Evolutionary conservation across 108 stramenopile genomes (phyloP).

Genomic region (Epithemia pelagica): DNA sequence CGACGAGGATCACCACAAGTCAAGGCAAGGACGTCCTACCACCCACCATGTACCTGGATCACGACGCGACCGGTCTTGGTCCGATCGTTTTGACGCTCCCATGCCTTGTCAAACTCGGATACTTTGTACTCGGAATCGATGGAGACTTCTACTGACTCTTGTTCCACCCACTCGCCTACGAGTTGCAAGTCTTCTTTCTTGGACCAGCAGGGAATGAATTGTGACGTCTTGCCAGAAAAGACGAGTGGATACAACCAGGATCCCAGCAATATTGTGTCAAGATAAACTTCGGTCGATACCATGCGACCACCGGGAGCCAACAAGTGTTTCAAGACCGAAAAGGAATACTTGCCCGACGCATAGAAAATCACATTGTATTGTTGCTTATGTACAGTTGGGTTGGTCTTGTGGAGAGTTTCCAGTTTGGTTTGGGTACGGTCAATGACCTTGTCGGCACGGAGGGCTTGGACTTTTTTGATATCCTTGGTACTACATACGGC

Average conservation of each 20-base stretch:
- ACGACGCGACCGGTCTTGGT: conserved; percentile 10
- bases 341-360: conserved; percentile 4
- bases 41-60: conserved; percentile 14
- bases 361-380: conserved; percentile 28
- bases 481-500: conserved; percentile 34
- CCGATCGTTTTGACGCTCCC: conserved; percentile 5
- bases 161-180: conserved; percentile 9
- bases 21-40: no score
- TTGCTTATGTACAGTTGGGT: neutral
- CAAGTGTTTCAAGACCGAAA: neutral
- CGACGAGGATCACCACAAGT: no score
- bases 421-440: conserved; percentile 14
- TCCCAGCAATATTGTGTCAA: conserved; percentile 11
- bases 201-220: conserved; percentile 4
- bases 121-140: conserved; percentile 12
- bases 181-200: conserved; percentile 15
- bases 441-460: conserved; percentile 25
- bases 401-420: neutral
- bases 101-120: conserved; percentile 5
- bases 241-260: conserved; percentile 2
- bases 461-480: conserved; percentile 11
- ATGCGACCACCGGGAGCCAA: conserved; percentile 13
- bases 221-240: conserved; percentile 3
- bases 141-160: conserved; percentile 5
- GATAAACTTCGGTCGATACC: conserved; percentile 6